phyloP scores from a whole-genome alignment of 768 basidiomycete genomes.

The Psilocybe cubensis region DNA sequence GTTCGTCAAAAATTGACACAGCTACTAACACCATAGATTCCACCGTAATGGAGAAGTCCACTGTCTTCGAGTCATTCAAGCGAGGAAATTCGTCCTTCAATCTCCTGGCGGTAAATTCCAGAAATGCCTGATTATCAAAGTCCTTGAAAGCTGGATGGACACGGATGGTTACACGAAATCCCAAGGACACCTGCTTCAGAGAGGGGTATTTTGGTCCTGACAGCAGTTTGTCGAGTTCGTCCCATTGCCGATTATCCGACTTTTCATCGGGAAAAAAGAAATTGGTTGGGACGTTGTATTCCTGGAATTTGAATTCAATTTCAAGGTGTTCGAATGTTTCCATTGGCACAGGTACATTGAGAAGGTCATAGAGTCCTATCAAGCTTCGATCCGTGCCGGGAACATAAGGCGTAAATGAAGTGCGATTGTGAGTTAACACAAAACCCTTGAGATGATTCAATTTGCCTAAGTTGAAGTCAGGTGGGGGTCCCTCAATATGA shows the following conservation, averaged over 20 bases:
- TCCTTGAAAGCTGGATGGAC: neutral
- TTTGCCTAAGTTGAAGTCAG: neutral
- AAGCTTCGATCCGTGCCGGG: neutral
- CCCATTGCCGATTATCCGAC: neutral
- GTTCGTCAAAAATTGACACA: neutral
- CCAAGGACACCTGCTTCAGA: neutral
- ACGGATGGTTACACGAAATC: neutral
- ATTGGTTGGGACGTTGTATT: neutral
- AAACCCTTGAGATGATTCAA: neutral
- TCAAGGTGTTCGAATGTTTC: neutral
- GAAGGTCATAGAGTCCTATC: neutral
- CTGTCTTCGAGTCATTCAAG: neutral
- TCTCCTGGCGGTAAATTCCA: neutral
- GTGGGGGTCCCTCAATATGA: neutral
- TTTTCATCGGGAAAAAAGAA: neutral
- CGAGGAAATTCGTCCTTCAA: neutral
- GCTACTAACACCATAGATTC: neutral
- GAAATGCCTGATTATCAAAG: neutral
- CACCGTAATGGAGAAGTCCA: neutral
- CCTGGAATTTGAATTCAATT: neutral
- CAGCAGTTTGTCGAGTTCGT: neutral
- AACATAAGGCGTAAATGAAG: neutral
- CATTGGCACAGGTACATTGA: neutral
- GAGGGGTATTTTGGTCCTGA: slow-evolving; percentile 2
- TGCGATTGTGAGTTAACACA: neutral